Evolutionary conservation across 169 alveolate species (phyloP).

Genomic region (Plasmodium coatneyi): DNA sequence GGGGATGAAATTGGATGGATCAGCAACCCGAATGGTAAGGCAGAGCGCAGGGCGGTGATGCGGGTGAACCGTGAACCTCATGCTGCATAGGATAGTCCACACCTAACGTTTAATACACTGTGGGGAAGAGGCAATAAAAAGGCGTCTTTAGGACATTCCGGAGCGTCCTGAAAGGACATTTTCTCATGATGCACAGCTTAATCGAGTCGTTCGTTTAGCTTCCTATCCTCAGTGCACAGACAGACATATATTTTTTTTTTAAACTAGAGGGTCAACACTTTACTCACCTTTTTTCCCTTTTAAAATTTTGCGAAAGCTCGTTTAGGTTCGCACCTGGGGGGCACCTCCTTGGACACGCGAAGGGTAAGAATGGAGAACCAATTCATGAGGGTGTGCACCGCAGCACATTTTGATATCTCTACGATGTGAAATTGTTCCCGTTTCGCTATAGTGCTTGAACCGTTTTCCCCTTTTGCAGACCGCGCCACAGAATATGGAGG

Average conservation of each 20-base stretch:
- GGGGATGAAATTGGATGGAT: conserved; percentile 70
- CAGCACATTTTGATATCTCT: too few relatives aligned
- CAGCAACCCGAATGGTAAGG: conserved; percentile 6
- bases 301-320: not conserved
- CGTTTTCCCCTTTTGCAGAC: conserved; percentile 11
- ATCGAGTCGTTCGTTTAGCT: not conserved
- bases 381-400: not conserved
- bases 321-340: not conserved
- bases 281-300: not conserved
- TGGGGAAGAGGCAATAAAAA: not conserved
- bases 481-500: not conserved
- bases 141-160: not conserved
- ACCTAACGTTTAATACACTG: not conserved
- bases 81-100: not conserved
- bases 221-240: not conserved
- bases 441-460: not conserved
- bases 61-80: not conserved
- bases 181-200: not conserved
- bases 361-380: not conserved
- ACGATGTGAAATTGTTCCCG: not conserved
- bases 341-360: not conserved
- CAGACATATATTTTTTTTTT: not conserved
- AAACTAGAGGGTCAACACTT: not conserved
- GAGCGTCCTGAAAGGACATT: not conserved
- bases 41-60: not conserved